Evolutionary conservation across 1,284 basidiomycete species (phyloP).

Genomic region (Anthracocystis setariae): DNA sequence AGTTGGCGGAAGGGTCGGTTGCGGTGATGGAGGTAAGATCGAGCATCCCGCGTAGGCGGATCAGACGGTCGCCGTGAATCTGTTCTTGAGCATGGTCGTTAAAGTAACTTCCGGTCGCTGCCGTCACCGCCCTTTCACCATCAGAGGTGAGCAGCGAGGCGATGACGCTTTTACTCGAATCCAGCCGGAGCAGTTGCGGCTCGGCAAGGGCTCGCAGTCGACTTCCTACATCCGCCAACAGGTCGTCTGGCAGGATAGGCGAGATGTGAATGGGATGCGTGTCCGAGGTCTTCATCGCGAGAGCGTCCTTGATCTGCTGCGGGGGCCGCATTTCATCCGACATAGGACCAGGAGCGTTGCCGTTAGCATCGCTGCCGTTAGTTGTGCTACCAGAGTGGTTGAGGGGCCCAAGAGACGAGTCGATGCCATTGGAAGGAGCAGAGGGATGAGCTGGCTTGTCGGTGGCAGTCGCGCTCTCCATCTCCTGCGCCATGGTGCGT

Average conservation of each 20-base stretch:
- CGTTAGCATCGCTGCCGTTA: not conserved
- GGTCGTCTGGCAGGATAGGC: conserved; percentile 52
- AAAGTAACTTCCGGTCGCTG: conserved; percentile 16
- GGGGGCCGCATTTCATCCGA: conserved; percentile 14
- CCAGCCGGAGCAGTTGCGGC: conserved; percentile 15
- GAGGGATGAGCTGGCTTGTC: conserved; percentile 29
- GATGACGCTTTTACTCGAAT: not conserved
- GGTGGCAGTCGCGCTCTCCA: conserved; percentile 32
- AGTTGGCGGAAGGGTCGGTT: conserved; percentile 23
- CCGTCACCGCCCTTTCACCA: conserved; percentile 1
- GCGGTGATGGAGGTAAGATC: conserved; percentile 42
- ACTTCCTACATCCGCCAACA: conserved; percentile 40
- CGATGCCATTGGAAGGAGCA: conserved; percentile 8
- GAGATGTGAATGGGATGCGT: conserved; percentile 65
- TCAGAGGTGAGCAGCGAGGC: not conserved
- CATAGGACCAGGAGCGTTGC: not conserved
- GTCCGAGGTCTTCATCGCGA: conserved; percentile 63
- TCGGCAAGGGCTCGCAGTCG: conserved; percentile 36
- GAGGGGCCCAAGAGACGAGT: conserved; percentile 18
- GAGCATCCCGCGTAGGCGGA: conserved; percentile 48
- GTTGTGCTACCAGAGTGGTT: conserved; percentile 4
- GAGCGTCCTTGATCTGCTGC: conserved; percentile 18
- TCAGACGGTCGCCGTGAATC: conserved; percentile 49
- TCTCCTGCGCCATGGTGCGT: conserved; percentile 45
- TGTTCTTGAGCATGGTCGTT: conserved; percentile 40